Base-by-base conservation (phyloP, 202 grass and related monocot species). In the Carex arenaria region DNA sequence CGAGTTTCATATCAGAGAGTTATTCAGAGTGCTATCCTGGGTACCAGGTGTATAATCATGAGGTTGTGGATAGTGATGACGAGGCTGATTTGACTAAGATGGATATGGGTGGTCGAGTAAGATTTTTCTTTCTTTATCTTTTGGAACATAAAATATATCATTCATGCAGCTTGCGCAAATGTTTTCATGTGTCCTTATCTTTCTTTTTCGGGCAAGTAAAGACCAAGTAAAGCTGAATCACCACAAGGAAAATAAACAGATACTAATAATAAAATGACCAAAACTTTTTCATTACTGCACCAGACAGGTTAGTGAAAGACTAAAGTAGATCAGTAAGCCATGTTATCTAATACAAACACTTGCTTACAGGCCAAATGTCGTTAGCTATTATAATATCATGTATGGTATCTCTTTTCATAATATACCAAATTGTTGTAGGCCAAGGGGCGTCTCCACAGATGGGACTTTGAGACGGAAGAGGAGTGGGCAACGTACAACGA, bases 51-150 rank as follows among this genome's bases (percentile, higher is more conserved):
- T 98, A 95, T 66, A 92, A 98, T 84, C 87, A 90, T 75, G 93
- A 95, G 81, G 63, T 98, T 17, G 86, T 89, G 77, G 93, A 92
- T 56, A 95, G 93, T 43, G 96, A 98, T 57, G 96, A 98, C 32
- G 96, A 98, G 78, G 93, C 88, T 80, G 93, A 98, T 90, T 85
- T 98, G 61, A 92, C 96, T 22, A 98, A 98, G 85, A 98, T 98
- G 96, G 96, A 98, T 83, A 98, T 98, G 96, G 96, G 96, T 80
- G 96, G 96, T 60, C 93, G 93, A 80, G 96, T 98, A 93, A 92
- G 93, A 60, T 78, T 6, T 78, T 20, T 78, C 14, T 30, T 40
- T 36, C 34, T 36, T 6, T 40, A 40, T 40, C 38, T 40, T 40
- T 40, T 28, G 87, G 61, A 77, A 57, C 79, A 10, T 56, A 47